Conservation (phyloP, 2,329 filamentous ascomycete genomes). For the Dothidotthia symphoricarpi region DNA sequence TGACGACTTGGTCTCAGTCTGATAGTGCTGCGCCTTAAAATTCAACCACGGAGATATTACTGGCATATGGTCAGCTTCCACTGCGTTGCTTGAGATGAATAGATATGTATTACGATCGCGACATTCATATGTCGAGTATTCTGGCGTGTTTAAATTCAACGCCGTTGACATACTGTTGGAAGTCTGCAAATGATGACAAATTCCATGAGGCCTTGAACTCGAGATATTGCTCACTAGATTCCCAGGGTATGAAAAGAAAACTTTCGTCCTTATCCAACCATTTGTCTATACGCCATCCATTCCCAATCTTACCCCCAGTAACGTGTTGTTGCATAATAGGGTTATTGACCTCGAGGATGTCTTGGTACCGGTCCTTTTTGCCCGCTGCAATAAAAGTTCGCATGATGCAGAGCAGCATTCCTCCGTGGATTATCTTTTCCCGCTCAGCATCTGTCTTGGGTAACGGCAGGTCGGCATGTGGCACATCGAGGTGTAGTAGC, state of each 20-base stretch:
- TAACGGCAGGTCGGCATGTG: slow-evolving; percentile 35
- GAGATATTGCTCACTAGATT: slow-evolving; percentile 35
- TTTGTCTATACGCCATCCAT: slow-evolving; percentile 45
- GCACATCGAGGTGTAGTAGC: slow-evolving; percentile 46
- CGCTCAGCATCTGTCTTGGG: slow-evolving; percentile 7
- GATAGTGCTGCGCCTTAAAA: too few species aligned
- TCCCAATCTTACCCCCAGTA: slow-evolving; percentile 29
- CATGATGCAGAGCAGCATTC: slow-evolving; percentile 31
- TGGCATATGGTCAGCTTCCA: too few species aligned
- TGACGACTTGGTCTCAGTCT: too few species aligned
- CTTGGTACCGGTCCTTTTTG: slow-evolving; percentile 25
- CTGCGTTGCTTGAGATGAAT: too few species aligned
- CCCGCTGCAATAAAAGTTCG: slow-evolving; percentile 36
- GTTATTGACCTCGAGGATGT: slow-evolving; percentile 24
- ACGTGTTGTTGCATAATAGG: slow-evolving; percentile 26
- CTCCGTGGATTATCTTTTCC: slow-evolving; percentile 1
- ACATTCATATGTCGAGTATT: slow-evolving; percentile 15
- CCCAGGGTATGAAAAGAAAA: slow-evolving; percentile 45
- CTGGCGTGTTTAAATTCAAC: slow-evolving; percentile 29
- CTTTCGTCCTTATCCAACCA: slow-evolving; percentile 42
- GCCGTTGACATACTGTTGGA: slow-evolving; percentile 13
- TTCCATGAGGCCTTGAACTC: too few species aligned
- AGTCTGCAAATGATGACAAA: too few species aligned
- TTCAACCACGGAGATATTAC: too few species aligned
- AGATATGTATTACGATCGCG: too few species aligned